Evolutionary conservation across 2,329 filamentous ascomycete species (phyloP).

Genomic region (Colletotrichum coccodes): DNA sequence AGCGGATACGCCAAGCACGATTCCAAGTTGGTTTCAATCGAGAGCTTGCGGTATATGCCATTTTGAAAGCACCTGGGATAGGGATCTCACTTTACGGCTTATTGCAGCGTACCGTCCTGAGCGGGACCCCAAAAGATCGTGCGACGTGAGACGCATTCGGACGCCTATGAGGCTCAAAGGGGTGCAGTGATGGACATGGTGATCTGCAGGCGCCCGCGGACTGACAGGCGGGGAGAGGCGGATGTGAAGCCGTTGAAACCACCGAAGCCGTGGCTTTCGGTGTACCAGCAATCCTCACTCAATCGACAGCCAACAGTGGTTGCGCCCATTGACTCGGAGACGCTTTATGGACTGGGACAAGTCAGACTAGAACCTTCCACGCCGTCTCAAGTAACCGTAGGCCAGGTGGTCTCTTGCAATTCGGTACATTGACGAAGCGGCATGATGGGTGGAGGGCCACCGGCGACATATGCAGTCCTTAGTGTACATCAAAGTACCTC

Average conservation of each 20-base stretch:
- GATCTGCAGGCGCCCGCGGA: conserved; percentile 26
- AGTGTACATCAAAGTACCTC: conserved; percentile 20
- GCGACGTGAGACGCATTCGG: conserved; percentile 17
- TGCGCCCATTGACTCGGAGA: no score
- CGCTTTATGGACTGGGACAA: background rate
- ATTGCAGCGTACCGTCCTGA: conserved; percentile 15
- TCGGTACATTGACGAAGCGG: background rate
- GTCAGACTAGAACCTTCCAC: background rate
- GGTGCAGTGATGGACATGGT: conserved; percentile 4
- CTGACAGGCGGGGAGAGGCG: conserved; percentile 27
- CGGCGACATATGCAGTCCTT: conserved; percentile 7
- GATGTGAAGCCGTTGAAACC: conserved; percentile 18
- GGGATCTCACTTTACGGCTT: conserved; percentile 3
- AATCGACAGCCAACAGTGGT: background rate
- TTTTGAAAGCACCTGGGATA: background rate
- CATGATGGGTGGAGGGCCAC: background rate
- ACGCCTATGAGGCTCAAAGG: conserved; percentile 30
- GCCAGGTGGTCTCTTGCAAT: background rate
- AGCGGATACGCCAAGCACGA: conserved; percentile 23
- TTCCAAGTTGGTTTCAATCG: background rate
- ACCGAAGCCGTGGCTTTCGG: background rate
- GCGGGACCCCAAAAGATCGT: conserved; percentile 12
- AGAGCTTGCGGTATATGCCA: background rate
- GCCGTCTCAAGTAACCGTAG: background rate
- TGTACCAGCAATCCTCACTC: background rate